Evolutionary conservation across 2,329 filamentous ascomycete genomes (phyloP).

Genomic region (Dactylellina cionopaga): DNA sequence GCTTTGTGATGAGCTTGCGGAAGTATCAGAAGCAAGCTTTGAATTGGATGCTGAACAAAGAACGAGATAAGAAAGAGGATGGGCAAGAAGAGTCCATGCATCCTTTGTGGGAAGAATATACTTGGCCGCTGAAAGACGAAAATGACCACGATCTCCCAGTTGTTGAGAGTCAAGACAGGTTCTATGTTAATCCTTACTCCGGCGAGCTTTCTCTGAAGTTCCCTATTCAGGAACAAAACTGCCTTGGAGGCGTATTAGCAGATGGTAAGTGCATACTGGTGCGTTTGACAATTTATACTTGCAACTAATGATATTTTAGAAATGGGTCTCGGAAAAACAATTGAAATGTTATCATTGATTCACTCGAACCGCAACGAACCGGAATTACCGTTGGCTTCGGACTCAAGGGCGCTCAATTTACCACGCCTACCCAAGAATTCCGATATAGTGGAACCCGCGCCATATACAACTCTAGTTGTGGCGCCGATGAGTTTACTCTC

Average conservation of each 20-base stretch:
- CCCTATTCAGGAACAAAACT: conserved; percentile 92
- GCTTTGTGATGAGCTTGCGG: conserved; percentile 82
- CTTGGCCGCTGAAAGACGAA: conserved; percentile 86
- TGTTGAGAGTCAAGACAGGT: conserved; percentile 74
- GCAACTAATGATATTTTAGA: conserved; percentile 63
- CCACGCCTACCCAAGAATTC: conserved; percentile 53
- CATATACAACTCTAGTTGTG: conserved; percentile 91
- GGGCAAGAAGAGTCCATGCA: conserved; percentile 85
- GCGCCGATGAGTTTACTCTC: conserved; percentile 96
- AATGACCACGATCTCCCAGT: conserved; percentile 79
- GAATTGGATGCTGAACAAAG: conserved; percentile 95
- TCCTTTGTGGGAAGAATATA: conserved; percentile 95
- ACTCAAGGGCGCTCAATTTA: conserved; percentile 23
- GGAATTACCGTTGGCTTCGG: conserved; percentile 45
- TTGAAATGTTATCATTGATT: conserved; percentile 95
- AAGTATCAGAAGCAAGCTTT: conserved; percentile 96
- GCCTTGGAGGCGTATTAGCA: conserved; percentile 88
- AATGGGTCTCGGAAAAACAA: conserved; percentile 98
- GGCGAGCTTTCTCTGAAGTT: conserved; percentile 93
- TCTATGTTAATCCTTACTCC: conserved; percentile 97
- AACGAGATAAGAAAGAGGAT: conserved; percentile 74
- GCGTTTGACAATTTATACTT: neutral
- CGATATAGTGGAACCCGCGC: conserved; percentile 72
- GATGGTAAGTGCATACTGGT: conserved; percentile 66
- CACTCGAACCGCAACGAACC: conserved; percentile 74